Evolutionary conservation across 345 rosid species (phyloP), one percentile per base, ranked within the genome.

Genomic region (Clarkia xantiana): DNA sequence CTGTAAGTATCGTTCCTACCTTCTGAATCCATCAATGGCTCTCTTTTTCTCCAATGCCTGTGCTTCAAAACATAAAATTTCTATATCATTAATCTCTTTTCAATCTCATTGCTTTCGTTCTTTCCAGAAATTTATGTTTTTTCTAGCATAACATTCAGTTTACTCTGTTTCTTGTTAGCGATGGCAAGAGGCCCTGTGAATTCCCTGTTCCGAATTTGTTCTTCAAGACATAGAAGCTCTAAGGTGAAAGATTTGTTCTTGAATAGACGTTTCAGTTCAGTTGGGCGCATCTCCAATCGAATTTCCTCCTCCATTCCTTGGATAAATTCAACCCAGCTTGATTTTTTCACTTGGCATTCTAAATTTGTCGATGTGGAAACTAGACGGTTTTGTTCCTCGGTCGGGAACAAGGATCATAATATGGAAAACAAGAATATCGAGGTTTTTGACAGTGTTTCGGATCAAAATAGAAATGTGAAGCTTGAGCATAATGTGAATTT

Each of bases 181-280:
- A 84, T 81, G 94, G 79, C 72, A 34, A 63, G 75, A 73, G 76
- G 80, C 14, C 65, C 72, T 9, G 67, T 66, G 40, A 57, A 70
- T 20, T 49, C 71, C 62, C 63, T 84, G 45, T 62, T 75, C 54
- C 67, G 84, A 59, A 59, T 68, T 1, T 84, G 52, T 61, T 40
- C 55, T 14, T 67, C 72, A 9, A 71, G 60, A 49, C 42, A 53
- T 18, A 57, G 59, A 40, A 53, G 48, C 62, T 58, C 48, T 38
- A 71, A 76, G 51, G 44, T 45, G 53, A 77, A 67, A 58, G 9
- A 56, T 63, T 45, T 61, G 1, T 47, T 45, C 3, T 60, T 59
- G 9, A 62, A 60, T 46, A 66, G 63, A 29, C 63, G 52, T 51
- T 71, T 73, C 11, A 66, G 64, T 58, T 69, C 76, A 7, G 6